phyloP scores from a whole-genome alignment of 805 yeast genomes.

The Lachancea cidri region DNA sequence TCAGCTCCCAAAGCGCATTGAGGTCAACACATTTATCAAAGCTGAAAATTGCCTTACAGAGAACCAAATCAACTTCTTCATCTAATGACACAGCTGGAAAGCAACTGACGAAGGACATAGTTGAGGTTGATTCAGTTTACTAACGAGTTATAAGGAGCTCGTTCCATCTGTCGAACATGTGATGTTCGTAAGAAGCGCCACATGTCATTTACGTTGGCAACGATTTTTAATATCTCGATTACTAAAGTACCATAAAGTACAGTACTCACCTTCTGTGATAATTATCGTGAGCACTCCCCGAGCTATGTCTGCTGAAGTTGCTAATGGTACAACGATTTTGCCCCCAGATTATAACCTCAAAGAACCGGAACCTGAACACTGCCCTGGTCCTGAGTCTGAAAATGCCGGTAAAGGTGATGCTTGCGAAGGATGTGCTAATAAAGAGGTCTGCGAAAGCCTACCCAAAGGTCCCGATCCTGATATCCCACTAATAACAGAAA shows the following conservation, averaged over 20 bases:
- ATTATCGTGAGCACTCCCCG: too few species aligned
- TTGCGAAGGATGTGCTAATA: slow-evolving; percentile 92
- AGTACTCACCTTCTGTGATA: too few species aligned
- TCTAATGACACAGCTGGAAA: slow-evolving; percentile 8
- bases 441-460: slow-evolving; percentile 78
- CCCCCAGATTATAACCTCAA: slow-evolving; percentile 33
- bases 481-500: slow-evolving; percentile 63
- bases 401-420: slow-evolving; percentile 92
- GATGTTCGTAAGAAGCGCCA: neutral
- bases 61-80: slow-evolving; percentile 11
- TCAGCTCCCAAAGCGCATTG: slow-evolving; percentile 6
- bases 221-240: too few species aligned
- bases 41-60: slow-evolving; percentile 12
- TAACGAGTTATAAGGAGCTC: too few species aligned
- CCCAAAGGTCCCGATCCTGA: slow-evolving; percentile 97
- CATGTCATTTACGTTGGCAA: too few species aligned
- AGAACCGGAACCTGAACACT: slow-evolving; percentile 91
- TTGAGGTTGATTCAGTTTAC: too few species aligned
- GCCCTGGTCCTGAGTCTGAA: slow-evolving; percentile 97
- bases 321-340: slow-evolving; percentile 7
- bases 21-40: slow-evolving; percentile 5
- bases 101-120: slow-evolving; percentile 20
- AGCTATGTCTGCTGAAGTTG: slow-evolving; percentile 7
- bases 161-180: too few species aligned
- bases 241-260: too few species aligned